Base-by-base conservation (phyloP, 169 alveolate species). In the Pseudocohnilembus persalinus region DNA sequence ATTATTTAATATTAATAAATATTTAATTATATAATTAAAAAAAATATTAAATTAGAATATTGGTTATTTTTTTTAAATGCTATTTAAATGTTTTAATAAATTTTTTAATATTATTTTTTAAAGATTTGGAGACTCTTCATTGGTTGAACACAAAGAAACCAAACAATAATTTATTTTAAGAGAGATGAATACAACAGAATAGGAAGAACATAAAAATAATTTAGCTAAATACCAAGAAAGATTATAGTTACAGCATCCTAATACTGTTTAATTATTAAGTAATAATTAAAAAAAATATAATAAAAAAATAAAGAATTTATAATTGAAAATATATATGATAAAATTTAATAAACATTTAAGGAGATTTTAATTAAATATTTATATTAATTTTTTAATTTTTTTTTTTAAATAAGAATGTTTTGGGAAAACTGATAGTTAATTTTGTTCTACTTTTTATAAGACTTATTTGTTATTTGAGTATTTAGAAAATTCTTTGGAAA, bases 361-460 rank as follows among this genome's bases (percentile, higher is more conserved):
- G n/a, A n/a, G n/a, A n/a, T n/a, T n/a, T n/a, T n/a, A 49, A 11
- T 11, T 49, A 49, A 11, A 11, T 49, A 4, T 20, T 49, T 49
- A 49, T 20, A 11, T 49, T 49, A 11, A 49, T 49, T 11, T 49
- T 49, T 11, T 49, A 49, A 49, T 20, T 11, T 11, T 49, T 49
- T 49, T 49, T 49, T 49, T 49, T 49, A 49, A 49, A 49, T 49
- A 49, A 49, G 68, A 49, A 49, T 49, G 68, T 20, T 49, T 49
- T 49, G 68, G 20, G 4, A 49, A 49, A 49, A 49, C 68, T 49
- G 68, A 49, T 49, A 49, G 68, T 49, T 49, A 49, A 20, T 79
- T 79, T 79, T 79, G 84, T 79, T 64, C 84, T 0, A 79, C 84
- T 11, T 79, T 79, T 63, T 79, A 64, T 29, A 35, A 79, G n/a